phyloP scores from a whole-genome alignment of 2,329 filamentous ascomycete species.

The Geosmithia putterillii region DNA sequence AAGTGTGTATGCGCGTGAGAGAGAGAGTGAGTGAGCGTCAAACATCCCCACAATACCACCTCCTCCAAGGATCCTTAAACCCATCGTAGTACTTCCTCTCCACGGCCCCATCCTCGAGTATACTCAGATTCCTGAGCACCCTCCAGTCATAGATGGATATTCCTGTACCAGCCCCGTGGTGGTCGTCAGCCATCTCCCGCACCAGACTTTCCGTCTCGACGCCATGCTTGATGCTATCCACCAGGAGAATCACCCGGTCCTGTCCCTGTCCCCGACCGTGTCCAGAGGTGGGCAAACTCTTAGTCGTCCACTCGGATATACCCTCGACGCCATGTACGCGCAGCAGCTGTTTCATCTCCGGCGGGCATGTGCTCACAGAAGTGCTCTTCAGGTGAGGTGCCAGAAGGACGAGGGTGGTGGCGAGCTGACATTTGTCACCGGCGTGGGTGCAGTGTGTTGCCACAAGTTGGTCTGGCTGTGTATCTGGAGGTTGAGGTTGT shows the following conservation, averaged over 20 bases:
- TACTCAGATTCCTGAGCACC: constrained; percentile 25
- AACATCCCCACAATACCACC: constrained; percentile 31
- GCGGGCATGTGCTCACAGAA: constrained; percentile 17
- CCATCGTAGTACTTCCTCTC: constrained; percentile 18
- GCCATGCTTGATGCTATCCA: constrained; percentile 22
- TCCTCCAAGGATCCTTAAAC: constrained; percentile 27
- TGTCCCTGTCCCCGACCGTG: neutral
- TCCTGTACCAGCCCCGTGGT: constrained; percentile 14
- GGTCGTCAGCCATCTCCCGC: constrained; percentile 13
- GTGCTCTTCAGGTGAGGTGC: constrained; percentile 28
- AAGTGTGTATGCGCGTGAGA: too few relatives aligned
- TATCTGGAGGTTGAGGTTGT: neutral
- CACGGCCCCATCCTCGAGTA: constrained; percentile 20
- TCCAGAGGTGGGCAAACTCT: too few relatives aligned
- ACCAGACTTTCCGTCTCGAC: constrained; percentile 20
- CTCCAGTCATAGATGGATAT: constrained; percentile 35
- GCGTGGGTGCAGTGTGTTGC: constrained; percentile 16
- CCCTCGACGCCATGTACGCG: constrained; percentile 25
- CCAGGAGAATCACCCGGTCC: constrained; percentile 21
- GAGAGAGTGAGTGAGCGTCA: too few relatives aligned
- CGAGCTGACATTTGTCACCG: constrained; percentile 22
- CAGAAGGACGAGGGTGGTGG: constrained; percentile 23
- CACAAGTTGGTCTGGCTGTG: neutral
- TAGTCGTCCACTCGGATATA: constrained; percentile 18
- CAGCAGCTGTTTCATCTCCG: constrained; percentile 25